A percentile compares a stretch with the other conserved stretches of the same genome.
Conservation (phyloP, 768 basidiomycete species). For the Tremella yokohamensis region DNA sequence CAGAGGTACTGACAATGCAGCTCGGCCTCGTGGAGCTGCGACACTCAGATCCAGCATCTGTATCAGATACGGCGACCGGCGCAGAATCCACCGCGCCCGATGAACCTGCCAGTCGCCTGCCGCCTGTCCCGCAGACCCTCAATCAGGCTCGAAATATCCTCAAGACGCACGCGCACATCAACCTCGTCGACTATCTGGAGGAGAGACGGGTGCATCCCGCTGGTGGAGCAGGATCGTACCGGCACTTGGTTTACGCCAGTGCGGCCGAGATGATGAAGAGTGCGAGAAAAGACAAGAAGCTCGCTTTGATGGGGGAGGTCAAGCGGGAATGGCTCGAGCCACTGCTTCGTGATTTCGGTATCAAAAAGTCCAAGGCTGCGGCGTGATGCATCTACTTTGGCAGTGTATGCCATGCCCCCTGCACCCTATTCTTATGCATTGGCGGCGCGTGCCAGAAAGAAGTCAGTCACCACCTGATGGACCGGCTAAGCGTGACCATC, state of each 20-base stretch:
- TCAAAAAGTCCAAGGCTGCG: conserved; percentile 9
- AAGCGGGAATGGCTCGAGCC: conserved; percentile 41
- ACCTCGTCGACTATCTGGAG: conserved; percentile 40
- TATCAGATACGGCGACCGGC: not conserved
- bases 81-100: not conserved
- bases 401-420: too few species aligned
- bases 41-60: not conserved
- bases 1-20: conserved; percentile 10
- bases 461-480: too few species aligned
- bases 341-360: conserved; percentile 37
- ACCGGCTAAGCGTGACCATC: too few species aligned
- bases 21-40: conserved; percentile 31
- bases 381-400: too few species aligned
- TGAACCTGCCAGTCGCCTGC: not conserved
- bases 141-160: conserved; percentile 25
- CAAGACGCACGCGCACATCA: conserved; percentile 34
- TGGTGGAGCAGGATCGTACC: conserved; percentile 6
- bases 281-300: conserved; percentile 21
- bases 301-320: conserved; percentile 20
- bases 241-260: conserved; percentile 22
- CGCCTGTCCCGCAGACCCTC: conserved; percentile 29
- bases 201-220: conserved; percentile 16
- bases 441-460: too few species aligned
- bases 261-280: conserved; percentile 21
- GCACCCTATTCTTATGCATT: too few species aligned